Evolutionary conservation across 371 early-diverging fungal genomes (phyloP).

Genomic region (Basidiobolus meristosporus): DNA sequence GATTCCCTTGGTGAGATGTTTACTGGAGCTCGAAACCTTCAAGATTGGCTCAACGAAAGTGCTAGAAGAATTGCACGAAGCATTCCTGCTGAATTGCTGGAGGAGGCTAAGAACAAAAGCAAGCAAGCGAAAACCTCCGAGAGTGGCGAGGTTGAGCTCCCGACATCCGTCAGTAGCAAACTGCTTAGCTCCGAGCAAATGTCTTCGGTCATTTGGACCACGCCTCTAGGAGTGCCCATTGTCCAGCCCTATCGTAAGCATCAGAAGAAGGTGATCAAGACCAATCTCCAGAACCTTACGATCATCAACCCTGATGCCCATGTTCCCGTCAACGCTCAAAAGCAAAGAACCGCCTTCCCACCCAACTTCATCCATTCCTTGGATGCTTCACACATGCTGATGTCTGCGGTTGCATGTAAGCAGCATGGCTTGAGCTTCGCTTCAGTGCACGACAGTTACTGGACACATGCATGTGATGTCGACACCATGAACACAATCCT

Average conservation of each 20-base stretch:
- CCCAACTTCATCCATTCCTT: conserved; percentile 96
- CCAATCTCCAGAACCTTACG: conserved; percentile 61
- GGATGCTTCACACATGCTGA: conserved; percentile 94
- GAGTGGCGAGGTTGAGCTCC: not conserved
- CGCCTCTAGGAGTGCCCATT: conserved; percentile 85
- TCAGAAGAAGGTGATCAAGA: conserved; percentile 37
- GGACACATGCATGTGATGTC: conserved; percentile 92
- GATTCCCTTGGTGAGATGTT: conserved; percentile 76
- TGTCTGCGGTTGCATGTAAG: conserved; percentile 80
- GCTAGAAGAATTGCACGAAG: conserved; percentile 70
- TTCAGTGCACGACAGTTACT: conserved; percentile 94
- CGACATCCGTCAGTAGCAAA: not conserved
- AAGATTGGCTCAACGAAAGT: conserved; percentile 84
- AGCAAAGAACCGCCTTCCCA: conserved; percentile 93
- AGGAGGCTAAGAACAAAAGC: conserved; percentile 12
- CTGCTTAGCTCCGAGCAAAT: conserved; percentile 29
- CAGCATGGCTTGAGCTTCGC: conserved; percentile 68
- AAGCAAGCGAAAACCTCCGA: not conserved
- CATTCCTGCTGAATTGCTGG: conserved; percentile 38
- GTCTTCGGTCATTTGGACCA: conserved; percentile 90
- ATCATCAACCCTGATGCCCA: conserved; percentile 47
- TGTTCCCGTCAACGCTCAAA: conserved; percentile 70
- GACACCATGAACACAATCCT: conserved; percentile 69
- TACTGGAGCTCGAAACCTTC: conserved; percentile 72
- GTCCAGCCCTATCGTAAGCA: conserved; percentile 89